Conservation (phyloP, 2,329 filamentous ascomycete genomes). For the Elsinoe perseae region DNA sequence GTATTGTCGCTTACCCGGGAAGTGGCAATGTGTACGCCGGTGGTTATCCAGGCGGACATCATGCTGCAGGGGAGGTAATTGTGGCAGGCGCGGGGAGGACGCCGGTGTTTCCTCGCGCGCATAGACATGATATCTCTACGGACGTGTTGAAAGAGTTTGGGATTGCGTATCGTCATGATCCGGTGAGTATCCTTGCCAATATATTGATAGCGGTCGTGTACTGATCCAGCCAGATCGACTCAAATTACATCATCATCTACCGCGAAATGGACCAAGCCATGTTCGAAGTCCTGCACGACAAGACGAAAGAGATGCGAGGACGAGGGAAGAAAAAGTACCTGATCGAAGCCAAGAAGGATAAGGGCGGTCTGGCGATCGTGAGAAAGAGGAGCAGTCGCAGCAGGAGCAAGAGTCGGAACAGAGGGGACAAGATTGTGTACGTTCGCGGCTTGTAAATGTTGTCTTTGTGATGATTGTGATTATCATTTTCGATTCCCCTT, state of each 20-base stretch:
- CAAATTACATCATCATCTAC: conserved; percentile 14
- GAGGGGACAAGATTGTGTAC: conserved; percentile 1
- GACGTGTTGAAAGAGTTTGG: conserved; percentile 12
- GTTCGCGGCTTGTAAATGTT: not conserved
- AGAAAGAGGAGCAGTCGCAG: conserved; percentile 8
- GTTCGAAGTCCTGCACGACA: conserved; percentile 12
- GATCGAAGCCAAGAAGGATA: conserved; percentile 14
- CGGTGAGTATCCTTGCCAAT: not conserved
- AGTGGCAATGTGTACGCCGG: not conserved
- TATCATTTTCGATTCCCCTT: not conserved
- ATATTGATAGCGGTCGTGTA: not conserved
- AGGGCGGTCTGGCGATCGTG: not conserved
- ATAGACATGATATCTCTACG: conserved; percentile 12
- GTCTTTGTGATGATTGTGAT: not conserved
- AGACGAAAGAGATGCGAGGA: not conserved
- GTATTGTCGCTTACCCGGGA: conserved; percentile 6
- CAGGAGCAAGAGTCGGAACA: not conserved
- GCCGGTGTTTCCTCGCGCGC: conserved; percentile 9
- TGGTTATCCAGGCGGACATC: not conserved
- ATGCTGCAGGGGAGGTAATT: conserved; percentile 4
- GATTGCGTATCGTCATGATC: conserved; percentile 4
- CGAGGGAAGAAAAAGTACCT: conserved; percentile 10
- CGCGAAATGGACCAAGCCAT: conserved; percentile 10
- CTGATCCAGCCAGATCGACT: not conserved
- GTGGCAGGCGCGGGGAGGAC: not conserved